Conservation (phyloP, 2,329 filamentous ascomycete genomes). For the Lithohypha guttulata region DNA sequence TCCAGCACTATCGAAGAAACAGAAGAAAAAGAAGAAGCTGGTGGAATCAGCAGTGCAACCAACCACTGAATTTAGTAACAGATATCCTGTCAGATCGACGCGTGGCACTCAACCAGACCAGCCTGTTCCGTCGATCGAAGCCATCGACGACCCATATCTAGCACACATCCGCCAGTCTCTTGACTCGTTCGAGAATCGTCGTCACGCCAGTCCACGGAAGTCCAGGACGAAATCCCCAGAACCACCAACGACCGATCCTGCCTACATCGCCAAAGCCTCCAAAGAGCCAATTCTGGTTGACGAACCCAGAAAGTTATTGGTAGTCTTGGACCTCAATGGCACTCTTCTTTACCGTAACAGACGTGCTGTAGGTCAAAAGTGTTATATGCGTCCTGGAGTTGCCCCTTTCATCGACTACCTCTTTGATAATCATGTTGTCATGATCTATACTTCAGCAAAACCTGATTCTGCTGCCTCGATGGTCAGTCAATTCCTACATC, state of each 20-base stretch:
- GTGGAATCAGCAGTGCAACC: neutral
- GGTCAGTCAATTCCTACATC: constrained; percentile 51
- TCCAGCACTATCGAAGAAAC: neutral
- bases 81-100: constrained; percentile 1
- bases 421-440: constrained; percentile 63
- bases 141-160: neutral
- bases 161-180: neutral
- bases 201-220: constrained; percentile 1
- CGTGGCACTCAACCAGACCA: constrained; percentile 5
- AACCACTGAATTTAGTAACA: neutral
- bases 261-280: constrained; percentile 51
- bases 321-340: constrained; percentile 89
- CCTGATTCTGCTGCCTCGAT: constrained; percentile 61
- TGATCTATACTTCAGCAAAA: constrained; percentile 82
- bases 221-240: constrained; percentile 9
- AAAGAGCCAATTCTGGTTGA: constrained; percentile 33
- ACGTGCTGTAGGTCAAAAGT: constrained; percentile 40
- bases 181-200: constrained; percentile 3
- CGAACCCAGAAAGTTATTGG: constrained; percentile 54
- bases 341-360: constrained; percentile 62
- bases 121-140: constrained; percentile 12
- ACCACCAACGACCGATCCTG: constrained; percentile 48
- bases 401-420: constrained; percentile 61
- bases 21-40: neutral
- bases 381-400: constrained; percentile 59